Evolutionary conservation across 805 yeast species (phyloP), one percentile per base, ranked within the genome.

Genomic region (Cyberlindnera euphorbiae): DNA sequence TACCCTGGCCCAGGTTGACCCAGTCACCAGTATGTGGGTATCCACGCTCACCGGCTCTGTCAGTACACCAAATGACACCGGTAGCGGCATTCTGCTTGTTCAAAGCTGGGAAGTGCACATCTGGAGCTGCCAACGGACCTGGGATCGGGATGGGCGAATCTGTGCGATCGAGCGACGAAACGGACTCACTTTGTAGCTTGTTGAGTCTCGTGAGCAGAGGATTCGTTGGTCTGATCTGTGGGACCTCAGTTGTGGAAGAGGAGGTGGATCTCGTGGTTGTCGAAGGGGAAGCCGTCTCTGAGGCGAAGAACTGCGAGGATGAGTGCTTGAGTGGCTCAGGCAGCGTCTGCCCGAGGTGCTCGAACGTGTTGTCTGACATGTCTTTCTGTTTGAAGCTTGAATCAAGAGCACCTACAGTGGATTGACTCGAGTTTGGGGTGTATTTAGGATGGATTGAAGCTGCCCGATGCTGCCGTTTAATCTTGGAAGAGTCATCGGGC

Each of bases 1-100:
- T 77, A 32, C 82, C 82, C 52, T 75, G 82, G 28, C 82, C 82
- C 53, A 75, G 60, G 52, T 75, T 75, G 26, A 77, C 73, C 81
- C 81, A 75, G 16, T 48, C 49, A 19, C 22, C 22, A 14, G 52
- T 55, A 35, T 53, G 56, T 16, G 59, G 65, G 50, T 61, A 75
- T 1, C 82, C 82, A 50, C 75, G 71, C 42, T 71, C 79, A 29
- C 60, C 56, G 21, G 82, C 82, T 42, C 79, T 61, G 48, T 75
- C 81, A 1, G 82, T 75, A 37, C 74, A 74, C 82, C 82, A 75
- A 35, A 75, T 67, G 23, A 75, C 82, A 38, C 82, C 82, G 0
- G 82, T 75, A 10, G 79, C 73, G 10, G 77, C 70, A 47, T 75
- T 79, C 38, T 66, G 65, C 24, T 73, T 71, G 56, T 75, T 76